Conservation (phyloP, 2,329 filamentous ascomycete species). For the Botryotinia globosa region DNA sequence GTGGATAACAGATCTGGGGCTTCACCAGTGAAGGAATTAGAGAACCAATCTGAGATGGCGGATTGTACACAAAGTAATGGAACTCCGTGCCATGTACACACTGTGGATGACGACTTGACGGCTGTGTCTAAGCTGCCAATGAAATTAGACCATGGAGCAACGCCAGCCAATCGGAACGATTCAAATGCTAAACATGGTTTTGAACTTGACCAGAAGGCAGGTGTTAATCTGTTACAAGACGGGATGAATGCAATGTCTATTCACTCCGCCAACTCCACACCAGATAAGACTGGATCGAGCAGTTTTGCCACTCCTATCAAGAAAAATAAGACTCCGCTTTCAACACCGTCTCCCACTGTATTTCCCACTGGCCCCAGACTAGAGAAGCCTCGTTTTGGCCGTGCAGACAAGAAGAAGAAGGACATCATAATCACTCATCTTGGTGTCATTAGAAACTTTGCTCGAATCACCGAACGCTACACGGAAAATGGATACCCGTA, state of each 20-base stretch:
- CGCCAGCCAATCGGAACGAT: neutral
- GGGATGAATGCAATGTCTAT: neutral
- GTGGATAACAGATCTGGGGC: neutral
- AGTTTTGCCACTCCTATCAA: slow-evolving; percentile 1
- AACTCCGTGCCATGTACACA: neutral
- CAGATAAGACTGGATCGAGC: neutral
- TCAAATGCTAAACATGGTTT: neutral
- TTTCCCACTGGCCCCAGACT: slow-evolving; percentile 1
- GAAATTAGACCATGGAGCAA: neutral
- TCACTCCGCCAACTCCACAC: neutral
- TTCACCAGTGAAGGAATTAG: neutral
- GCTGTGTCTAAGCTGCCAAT: neutral
- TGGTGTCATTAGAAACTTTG: slow-evolving; percentile 24
- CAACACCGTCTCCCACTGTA: neutral
- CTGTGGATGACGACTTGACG: neutral
- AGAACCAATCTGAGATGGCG: neutral
- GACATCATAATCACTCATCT: slow-evolving; percentile 26
- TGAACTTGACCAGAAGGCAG: neutral
- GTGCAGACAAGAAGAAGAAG: slow-evolving; percentile 23
- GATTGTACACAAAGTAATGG: neutral
- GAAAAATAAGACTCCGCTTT: neutral
- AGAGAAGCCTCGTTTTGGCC: slow-evolving; percentile 3
- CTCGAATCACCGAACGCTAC: slow-evolving; percentile 20
- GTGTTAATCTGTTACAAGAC: neutral
- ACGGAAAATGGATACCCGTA: slow-evolving; percentile 20